These are phyloP conservation scores for Setaria italica DNA, from an alignment of 202 grass and related monocot species.

Conservation along the genomic window DNA sequence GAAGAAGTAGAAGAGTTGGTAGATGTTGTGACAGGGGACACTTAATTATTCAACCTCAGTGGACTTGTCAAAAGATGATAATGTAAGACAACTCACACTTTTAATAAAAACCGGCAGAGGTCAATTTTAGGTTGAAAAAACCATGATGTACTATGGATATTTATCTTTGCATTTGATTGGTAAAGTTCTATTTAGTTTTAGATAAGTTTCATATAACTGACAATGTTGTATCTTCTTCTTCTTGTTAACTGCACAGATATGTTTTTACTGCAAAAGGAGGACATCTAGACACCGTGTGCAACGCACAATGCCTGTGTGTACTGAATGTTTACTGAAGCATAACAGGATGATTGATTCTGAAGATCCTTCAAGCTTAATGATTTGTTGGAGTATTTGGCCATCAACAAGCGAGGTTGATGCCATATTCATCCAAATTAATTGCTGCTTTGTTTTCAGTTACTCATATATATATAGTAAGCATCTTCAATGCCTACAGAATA, in stretches of 20 bases:
- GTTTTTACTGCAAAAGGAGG: constrained; percentile 55
- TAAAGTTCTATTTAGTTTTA: background rate
- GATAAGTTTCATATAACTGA: constrained; percentile 21
- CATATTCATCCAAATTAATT: constrained; percentile 38
- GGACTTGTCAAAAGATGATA: background rate
- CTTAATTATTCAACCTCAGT: background rate
- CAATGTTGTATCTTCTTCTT: constrained; percentile 14
- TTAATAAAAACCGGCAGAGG: background rate
- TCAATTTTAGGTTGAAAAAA: background rate
- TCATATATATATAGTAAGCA: background rate
- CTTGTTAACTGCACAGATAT: constrained; percentile 45
- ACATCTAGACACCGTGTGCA: constrained; percentile 25
- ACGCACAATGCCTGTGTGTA: constrained; percentile 44
- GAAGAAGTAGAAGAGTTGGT: background rate
- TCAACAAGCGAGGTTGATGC: constrained; percentile 48
- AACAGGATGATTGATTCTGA: constrained; percentile 29
- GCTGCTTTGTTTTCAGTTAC: constrained; percentile 27
- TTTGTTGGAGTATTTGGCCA: constrained; percentile 54
- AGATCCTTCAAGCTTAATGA: constrained; percentile 45
- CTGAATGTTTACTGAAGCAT: constrained; percentile 30
- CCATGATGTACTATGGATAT: background rate
- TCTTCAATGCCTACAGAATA: constrained; percentile 11
- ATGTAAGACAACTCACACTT: background rate
- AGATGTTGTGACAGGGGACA: background rate
- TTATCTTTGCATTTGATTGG: constrained; percentile 17